Evolutionary conservation across 148 eudicot genomes (phyloP).

Genomic region (Tetragonia tetragonoides): DNA sequence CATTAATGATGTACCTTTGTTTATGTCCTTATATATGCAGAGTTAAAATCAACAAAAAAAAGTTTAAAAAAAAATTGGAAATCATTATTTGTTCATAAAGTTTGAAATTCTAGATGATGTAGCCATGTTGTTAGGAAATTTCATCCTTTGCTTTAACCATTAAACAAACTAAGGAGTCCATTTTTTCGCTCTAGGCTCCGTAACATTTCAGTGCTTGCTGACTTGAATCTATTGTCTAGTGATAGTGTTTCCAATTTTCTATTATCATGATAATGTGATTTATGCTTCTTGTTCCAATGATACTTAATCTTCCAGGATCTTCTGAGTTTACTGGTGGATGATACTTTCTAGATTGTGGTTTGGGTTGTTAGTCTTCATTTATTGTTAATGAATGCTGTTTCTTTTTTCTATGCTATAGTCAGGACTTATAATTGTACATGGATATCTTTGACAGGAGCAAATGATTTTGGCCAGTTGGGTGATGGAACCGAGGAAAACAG

Average conservation of each 20-base stretch:
- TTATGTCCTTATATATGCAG: background rate
- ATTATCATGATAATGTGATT: background rate
- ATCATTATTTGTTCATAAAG: background rate
- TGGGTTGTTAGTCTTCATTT: background rate
- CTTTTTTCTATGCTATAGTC: background rate
- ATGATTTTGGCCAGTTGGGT: slow-evolving; percentile 98
- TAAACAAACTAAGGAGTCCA: background rate
- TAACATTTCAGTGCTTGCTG: background rate
- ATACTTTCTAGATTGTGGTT: background rate
- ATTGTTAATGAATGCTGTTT: slow-evolving; percentile 8
- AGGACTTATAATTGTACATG: slow-evolving; percentile 10
- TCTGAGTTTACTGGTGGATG: background rate
- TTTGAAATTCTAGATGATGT: background rate
- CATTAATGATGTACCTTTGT: background rate
- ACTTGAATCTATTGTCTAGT: background rate
- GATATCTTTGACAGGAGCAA: slow-evolving; percentile 61
- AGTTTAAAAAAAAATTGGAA: background rate
- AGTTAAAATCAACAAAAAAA: background rate
- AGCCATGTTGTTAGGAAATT: background rate
- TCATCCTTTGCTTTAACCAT: too few species aligned
- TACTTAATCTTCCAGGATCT: background rate
- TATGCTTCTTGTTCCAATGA: background rate
- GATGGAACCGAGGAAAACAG: slow-evolving; percentile 91
- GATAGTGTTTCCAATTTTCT: background rate
- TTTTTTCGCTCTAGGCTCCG: background rate